Base-by-base conservation (phyloP, 2,329 filamentous ascomycete genomes). In the Parafenestella ontariensis region DNA sequence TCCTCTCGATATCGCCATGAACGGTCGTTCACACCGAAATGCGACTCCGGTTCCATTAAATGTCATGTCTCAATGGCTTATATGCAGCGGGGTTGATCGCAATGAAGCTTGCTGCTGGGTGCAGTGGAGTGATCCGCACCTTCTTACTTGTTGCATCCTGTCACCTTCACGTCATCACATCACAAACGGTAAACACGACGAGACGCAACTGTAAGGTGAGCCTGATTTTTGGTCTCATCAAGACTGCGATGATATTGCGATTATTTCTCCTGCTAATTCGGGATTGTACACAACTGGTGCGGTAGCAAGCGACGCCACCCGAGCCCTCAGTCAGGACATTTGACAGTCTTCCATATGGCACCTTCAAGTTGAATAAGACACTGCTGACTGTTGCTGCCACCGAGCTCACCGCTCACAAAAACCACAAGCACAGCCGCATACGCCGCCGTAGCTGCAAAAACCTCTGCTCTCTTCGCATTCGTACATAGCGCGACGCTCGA, bases 371-470 rank as follows among this genome's bases (percentile, higher is more conserved):
- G 53, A 9, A 59, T 34, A 11, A 54, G 24, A 42, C 51, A 54
- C 24, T 54, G 51, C 40, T 49, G 40, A 13, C 3, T 49, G 9
- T 51, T 46, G 20, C 20, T 40, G 1, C 56, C 49, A n/a, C 59
- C 59, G 1, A 69, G 47, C 50, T 65, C 59, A 0, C 64, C 58
- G 28, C 57, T 64, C 3, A 68, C 53, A 34, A 68, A 69, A 8
- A 68, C 64, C 1, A 66, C 65, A 18, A 62, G 54, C 7, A 65
- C 61, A 17, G 64, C 65, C 2, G 63, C 64, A 39, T 66, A 68
- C 3, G 59, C 62, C 10, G 66, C 64, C 5, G 66, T 66, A 28
- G 66, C 56, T 17, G 59, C 64, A 46, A 70, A 69, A 3, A 71
- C 54, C n/a, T 69, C 65, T 3, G 58, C 56, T 23, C 62, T 53